Evolutionary conservation across 352 stramenopile genomes (phyloP), one percentile per base, ranked within the genome.

Genomic region (Globisporangium okanoganense): DNA sequence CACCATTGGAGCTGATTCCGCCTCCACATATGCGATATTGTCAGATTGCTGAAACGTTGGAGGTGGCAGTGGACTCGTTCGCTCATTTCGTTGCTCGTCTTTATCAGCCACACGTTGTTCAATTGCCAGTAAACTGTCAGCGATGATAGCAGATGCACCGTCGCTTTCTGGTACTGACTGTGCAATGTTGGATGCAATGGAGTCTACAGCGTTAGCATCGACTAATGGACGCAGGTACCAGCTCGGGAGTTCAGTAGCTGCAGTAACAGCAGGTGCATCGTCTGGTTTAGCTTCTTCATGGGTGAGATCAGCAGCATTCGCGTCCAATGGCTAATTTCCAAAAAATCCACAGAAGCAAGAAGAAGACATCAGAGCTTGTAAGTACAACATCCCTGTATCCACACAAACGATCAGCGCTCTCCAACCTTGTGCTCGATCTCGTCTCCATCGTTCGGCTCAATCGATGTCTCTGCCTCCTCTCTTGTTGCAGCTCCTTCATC

Each of bases 161-260:
- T 22, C 8, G n/a, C 2, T 27, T 27, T 56, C 49, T 40, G 22
- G 18, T 27, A 13, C 49, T 43, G 29, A 10, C 2, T 43, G 49
- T 33, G 2, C 22, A 56, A 8, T 16, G n/a, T 9, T 8, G 9
- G 29, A 12, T 16, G n/a, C 9, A 10, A 12, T 41, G 4, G 49
- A 41, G 8, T n/a, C 29, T 40, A 18, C 14, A 12, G 12, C 40
- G 9, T 27, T 27, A 35, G 13, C 7, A 38, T 53, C 58, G 8
- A 31, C 18, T 14, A 64, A n/a, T 20, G 58, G 58, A 38, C 49
- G 58, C 3, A 64, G 9, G 22, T 64, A 52, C 48, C 49, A 52
- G 14, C 36, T 53, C n/a, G 58, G 38, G 2, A 58, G 49, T 38
- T 64, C 58, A 9, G 12, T 51, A 27, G n/a, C 10, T 12, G 47